Conservation (phyloP, 495 filamentous ascomycete genomes). For the Neurospora sp. region DNA sequence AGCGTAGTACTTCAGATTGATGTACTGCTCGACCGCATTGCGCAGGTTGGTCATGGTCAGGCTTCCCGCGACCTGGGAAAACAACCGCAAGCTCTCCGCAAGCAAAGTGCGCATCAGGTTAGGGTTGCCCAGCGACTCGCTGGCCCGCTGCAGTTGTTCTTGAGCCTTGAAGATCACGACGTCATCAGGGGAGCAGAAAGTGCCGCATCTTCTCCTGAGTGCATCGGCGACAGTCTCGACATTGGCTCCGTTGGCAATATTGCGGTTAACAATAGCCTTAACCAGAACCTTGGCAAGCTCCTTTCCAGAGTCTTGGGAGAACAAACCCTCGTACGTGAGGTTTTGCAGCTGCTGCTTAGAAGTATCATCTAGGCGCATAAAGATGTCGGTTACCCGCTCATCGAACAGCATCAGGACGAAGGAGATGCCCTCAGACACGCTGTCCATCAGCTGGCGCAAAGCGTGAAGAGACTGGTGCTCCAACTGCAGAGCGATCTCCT, state of each 20-base stretch:
- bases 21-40: slow-evolving; percentile 67
- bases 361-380: slow-evolving; percentile 60
- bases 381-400: slow-evolving; percentile 82
- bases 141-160: slow-evolving; percentile 79
- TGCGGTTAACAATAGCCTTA: slow-evolving; percentile 94
- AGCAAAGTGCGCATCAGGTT: slow-evolving; percentile 72
- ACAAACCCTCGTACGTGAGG: slow-evolving; percentile 79
- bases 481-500: slow-evolving; percentile 80
- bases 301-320: slow-evolving; percentile 65
- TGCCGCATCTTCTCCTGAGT: slow-evolving; percentile 79
- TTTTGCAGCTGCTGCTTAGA: slow-evolving; percentile 57
- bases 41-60: slow-evolving; percentile 73
- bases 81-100: slow-evolving; percentile 79
- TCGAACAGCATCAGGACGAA: slow-evolving; percentile 92
- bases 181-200: slow-evolving; percentile 93
- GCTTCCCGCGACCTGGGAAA: slow-evolving; percentile 74
- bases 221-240: slow-evolving; percentile 96
- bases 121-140: slow-evolving; percentile 62
- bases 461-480: slow-evolving; percentile 90
- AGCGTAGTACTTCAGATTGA: slow-evolving; percentile 76
- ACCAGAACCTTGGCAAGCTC: slow-evolving; percentile 94
- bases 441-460: slow-evolving; percentile 66
- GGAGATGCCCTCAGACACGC: slow-evolving; percentile 89
- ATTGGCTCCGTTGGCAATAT: slow-evolving; percentile 89
- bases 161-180: slow-evolving; percentile 97